Conservation (phyloP, 2,329 filamentous ascomycete genomes). For the Hirsutella thompsonii region DNA sequence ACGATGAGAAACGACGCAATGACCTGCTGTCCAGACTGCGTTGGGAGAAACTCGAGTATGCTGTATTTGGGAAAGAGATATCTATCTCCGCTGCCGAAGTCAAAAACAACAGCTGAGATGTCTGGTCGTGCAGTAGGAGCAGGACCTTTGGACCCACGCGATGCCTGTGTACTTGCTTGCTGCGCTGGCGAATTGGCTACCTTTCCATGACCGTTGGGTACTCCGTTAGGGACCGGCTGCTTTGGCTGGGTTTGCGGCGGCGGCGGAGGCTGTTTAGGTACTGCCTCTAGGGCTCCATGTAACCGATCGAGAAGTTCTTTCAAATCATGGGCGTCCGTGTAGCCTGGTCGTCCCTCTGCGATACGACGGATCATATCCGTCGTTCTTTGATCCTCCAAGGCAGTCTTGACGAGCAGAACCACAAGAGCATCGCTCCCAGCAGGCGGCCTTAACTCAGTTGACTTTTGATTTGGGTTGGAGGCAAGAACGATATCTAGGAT, state of each 20-base stretch:
- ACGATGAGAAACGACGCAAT: conserved; percentile 69
- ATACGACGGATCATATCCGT: conserved; percentile 40
- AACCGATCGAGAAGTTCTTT: conserved; percentile 38
- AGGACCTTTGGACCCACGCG: conserved; percentile 49
- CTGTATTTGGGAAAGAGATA: conserved; percentile 70
- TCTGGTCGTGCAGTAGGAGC: conserved; percentile 42
- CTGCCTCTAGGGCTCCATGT: conserved; percentile 26
- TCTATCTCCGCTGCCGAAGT: conserved; percentile 61
- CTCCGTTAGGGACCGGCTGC: conserved; percentile 16
- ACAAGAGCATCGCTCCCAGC: conserved; percentile 42
- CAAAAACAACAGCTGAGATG: conserved; percentile 54
- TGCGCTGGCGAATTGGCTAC: conserved; percentile 5
- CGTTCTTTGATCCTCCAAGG: conserved; percentile 36
- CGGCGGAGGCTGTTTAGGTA: conserved; percentile 13
- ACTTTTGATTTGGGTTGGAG: conserved; percentile 44
- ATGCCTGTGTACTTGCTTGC: conserved; percentile 33
- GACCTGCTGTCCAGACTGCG: conserved; percentile 41
- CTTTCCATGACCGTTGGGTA: conserved; percentile 16
- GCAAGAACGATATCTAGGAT: conserved; percentile 47
- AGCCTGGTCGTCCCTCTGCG: conserved; percentile 35
- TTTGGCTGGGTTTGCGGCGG: conserved; percentile 17
- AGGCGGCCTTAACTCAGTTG: conserved; percentile 37
- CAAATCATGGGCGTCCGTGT: conserved; percentile 39
- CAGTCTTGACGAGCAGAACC: conserved; percentile 42
- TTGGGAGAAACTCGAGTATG: conserved; percentile 53